Conservation (phyloP, 2,329 filamentous ascomycete species). For the Colletotrichum tropicicola region DNA sequence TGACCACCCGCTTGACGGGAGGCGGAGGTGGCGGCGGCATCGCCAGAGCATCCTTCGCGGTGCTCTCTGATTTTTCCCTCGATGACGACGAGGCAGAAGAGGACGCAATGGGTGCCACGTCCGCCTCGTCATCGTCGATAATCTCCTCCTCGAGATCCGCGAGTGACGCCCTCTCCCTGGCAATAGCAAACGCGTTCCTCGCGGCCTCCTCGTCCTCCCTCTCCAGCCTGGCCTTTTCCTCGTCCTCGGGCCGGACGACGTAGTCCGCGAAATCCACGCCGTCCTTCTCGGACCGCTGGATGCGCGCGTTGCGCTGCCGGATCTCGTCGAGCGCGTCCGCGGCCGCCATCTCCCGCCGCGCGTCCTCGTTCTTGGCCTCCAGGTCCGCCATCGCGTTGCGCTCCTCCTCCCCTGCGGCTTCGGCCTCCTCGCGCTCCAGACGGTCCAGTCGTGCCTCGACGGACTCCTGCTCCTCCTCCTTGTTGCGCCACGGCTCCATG, state of each 20-base stretch:
- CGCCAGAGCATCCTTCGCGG: constrained; percentile 42
- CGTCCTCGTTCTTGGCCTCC: constrained; percentile 92
- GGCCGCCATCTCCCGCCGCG: constrained; percentile 94
- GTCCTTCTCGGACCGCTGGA: constrained; percentile 79
- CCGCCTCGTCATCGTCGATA: constrained; percentile 38
- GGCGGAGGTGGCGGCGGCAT: constrained; percentile 57
- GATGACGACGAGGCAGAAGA: constrained; percentile 23
- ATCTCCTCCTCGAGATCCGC: constrained; percentile 61
- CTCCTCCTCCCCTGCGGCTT: constrained; percentile 71
- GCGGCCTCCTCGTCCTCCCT: constrained; percentile 86
- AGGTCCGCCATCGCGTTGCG: constrained; percentile 94
- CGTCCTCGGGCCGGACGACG: constrained; percentile 62
- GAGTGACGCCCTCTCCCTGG: constrained; percentile 55
- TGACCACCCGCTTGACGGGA: constrained; percentile 78
- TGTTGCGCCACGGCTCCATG: constrained; percentile 87
- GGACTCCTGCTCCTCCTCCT: constrained; percentile 74
- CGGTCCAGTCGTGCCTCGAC: constrained; percentile 88
- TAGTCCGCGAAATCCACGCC: constrained; percentile 67
- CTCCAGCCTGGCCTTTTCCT: constrained; percentile 73
- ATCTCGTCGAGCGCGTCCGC: constrained; percentile 97
- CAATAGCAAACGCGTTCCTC: constrained; percentile 76
- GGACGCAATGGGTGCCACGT: constrained; percentile 5
- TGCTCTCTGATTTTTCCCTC: constrained; percentile 37
- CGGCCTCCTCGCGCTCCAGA: constrained; percentile 78
- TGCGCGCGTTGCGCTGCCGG: constrained; percentile 85